These are phyloP conservation scores for Metroxylon sagu DNA, from an alignment of 176 grass and related monocot genomes.

Conservation along the genomic window DNA sequence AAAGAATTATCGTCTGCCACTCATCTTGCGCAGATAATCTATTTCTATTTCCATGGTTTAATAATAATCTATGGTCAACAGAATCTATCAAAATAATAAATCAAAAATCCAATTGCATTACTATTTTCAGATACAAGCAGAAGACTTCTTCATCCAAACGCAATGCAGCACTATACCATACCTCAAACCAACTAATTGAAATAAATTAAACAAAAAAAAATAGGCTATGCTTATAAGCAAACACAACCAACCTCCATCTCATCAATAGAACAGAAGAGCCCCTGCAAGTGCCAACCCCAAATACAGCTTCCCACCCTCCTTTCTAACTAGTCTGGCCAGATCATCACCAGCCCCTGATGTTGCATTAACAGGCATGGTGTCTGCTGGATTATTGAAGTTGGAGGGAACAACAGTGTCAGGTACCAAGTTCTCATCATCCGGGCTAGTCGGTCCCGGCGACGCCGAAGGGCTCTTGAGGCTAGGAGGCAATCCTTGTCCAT, in stretches of 20 bases:
- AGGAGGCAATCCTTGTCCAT: constrained; percentile 72
- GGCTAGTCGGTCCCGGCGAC: constrained; percentile 31
- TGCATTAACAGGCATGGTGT: constrained; percentile 3
- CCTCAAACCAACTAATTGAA: too few relatives aligned
- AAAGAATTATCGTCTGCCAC: too few relatives aligned
- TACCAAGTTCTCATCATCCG: constrained; percentile 9
- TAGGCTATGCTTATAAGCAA: too few relatives aligned
- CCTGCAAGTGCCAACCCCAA: neutral
- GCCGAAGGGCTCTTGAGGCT: constrained; percentile 44
- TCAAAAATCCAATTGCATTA: too few relatives aligned
- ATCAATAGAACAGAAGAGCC: neutral
- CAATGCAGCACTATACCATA: too few relatives aligned
- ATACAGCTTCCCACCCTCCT: neutral
- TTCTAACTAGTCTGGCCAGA: neutral
- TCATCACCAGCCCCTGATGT: neutral
- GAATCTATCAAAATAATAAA: too few relatives aligned
- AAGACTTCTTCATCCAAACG: too few relatives aligned
- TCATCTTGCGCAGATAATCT: too few relatives aligned
- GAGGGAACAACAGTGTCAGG: constrained; percentile 11
- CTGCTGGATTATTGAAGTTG: constrained; percentile 63
- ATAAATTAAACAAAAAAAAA: too few relatives aligned
- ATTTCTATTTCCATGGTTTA: too few relatives aligned
- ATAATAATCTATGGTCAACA: too few relatives aligned
- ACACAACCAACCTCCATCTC: neutral
- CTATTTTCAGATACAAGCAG: too few relatives aligned